A percentile compares a stretch with the other conserved stretches of the same genome.
Conservation (phyloP, 2,329 filamentous ascomycete genomes). For the Colletotrichum melonis region DNA sequence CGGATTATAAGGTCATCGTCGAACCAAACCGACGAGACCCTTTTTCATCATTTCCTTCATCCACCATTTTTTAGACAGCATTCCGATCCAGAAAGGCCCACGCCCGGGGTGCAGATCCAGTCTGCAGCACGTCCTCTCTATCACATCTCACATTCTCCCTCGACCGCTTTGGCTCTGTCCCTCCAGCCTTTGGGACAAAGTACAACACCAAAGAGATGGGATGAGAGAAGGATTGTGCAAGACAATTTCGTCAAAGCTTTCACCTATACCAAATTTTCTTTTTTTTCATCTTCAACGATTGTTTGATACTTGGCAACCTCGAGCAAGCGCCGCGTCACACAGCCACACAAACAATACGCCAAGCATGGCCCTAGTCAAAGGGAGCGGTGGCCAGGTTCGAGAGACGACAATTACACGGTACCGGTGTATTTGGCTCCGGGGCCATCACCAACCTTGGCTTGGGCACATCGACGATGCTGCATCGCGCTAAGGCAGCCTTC, state of each 20-base stretch:
- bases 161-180: background rate
- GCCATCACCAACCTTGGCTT: background rate
- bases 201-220: background rate
- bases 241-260: background rate
- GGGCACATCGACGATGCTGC: background rate
- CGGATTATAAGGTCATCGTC: conserved; percentile 15
- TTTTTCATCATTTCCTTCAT: background rate
- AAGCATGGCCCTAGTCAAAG: background rate
- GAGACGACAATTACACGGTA: background rate
- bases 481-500: conserved; percentile 23
- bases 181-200: conserved; percentile 7
- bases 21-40: background rate
- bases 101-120: conserved; percentile 5
- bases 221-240: background rate
- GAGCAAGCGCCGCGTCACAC: background rate
- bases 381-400: background rate
- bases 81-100: background rate
- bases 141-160: conserved; percentile 18
- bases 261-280: background rate
- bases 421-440: background rate
- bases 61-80: background rate
- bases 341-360: background rate
- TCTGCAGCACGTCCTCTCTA: background rate
- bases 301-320: background rate
- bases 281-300: background rate